phyloP scores from a whole-genome alignment of 352 stramenopile genomes.

The Pythium myriotylum region DNA sequence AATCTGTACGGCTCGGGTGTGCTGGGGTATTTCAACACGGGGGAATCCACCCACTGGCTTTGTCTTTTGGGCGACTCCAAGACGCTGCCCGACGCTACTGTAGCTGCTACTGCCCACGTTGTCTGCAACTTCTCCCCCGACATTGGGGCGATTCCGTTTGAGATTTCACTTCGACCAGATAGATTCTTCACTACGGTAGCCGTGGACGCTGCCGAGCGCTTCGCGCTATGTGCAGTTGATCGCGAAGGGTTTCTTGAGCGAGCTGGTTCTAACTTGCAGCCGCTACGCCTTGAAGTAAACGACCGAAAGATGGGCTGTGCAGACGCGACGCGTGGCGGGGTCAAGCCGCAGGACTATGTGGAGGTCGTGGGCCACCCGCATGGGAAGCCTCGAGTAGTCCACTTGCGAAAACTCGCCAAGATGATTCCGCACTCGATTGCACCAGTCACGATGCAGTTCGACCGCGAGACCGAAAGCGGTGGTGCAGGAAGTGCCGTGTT shows the following conservation, averaged over 20 bases:
- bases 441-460: constrained; percentile 47
- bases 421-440: constrained; percentile 60
- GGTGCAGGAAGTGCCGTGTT: constrained; percentile 48
- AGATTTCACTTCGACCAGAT: constrained; percentile 46
- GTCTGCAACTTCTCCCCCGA: constrained; percentile 58
- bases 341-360: constrained; percentile 31
- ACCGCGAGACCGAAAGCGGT: constrained; percentile 45
- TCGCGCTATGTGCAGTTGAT: constrained; percentile 60
- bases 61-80: constrained; percentile 55
- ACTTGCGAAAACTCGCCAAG: constrained; percentile 36
- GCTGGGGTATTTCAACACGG: constrained; percentile 46
- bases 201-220: constrained; percentile 31
- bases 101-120: constrained; percentile 39
- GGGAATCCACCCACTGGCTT: constrained; percentile 26
- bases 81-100: constrained; percentile 45
- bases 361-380: constrained; percentile 66
- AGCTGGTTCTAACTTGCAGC: constrained; percentile 45
- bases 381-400: constrained; percentile 56
- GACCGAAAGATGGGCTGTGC: constrained; percentile 62
- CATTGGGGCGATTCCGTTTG: constrained; percentile 41
- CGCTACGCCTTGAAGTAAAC: constrained; percentile 52
- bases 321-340: constrained; percentile 9
- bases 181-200: constrained; percentile 50
- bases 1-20: constrained; percentile 53
- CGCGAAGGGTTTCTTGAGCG: constrained; percentile 49